Evolutionary conservation across 768 basidiomycete species (phyloP), one percentile per base, ranked within the genome.

Genomic region (Mycena polygramma): DNA sequence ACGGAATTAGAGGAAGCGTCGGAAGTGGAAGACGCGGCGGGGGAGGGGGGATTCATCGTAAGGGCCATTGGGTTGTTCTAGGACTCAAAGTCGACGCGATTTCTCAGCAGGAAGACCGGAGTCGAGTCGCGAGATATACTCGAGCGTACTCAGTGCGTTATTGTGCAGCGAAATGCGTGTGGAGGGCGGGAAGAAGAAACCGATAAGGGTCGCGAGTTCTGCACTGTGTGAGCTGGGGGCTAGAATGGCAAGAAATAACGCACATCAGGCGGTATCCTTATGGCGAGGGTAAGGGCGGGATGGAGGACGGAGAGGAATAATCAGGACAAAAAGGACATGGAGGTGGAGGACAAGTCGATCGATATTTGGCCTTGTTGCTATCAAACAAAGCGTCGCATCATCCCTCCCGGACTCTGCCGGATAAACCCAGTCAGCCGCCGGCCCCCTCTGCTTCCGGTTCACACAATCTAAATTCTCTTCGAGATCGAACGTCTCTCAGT

Each of bases 181-280:
- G 73, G 66, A 70, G 74, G 81, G 82, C 86, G 92, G 88, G 77
- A 75, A 74, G 81, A 83, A 81, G 86, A 92, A 88, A 90, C 92
- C 92, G 92, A 87, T 91, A 94, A 95, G 94, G 94, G 94, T 95
- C 93, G 93, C 93, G 93, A 95, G 94, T 88, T 89, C 91, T 94
- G 77, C 4, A 15, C 10, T 11, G 48, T 43, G 61, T 69, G 49
- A 60, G 62, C 78, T 41, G 26, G 35, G 52, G 58, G 22, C n/a
- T 41, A 36, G 0, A 79, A 79, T 57, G 73, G 68, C 2, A 20
- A 75, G 36, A 69, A 51, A 43, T 19, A 5, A 79, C 82, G 45
- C 68, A 85, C 84, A 78, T 82, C 85, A 86, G 78, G 86, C 86
- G 85, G 79, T 81, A 81, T 85, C 82, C 85, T 87, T 85, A 71